Evolutionary conservation across 1,284 basidiomycete genomes (phyloP).

Genomic region (Athelia psychrophila): DNA sequence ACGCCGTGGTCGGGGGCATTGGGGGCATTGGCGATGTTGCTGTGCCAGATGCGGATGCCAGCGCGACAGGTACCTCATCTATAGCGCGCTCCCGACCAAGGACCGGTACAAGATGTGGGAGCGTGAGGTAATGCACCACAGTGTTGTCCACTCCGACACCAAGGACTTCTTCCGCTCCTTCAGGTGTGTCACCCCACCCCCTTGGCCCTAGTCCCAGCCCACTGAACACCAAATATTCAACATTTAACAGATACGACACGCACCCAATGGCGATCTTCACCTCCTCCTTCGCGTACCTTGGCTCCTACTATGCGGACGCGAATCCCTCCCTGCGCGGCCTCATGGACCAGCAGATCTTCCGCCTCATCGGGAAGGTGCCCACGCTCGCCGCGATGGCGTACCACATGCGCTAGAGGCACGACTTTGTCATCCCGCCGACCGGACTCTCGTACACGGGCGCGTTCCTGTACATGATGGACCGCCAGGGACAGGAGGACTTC

Average conservation of each 20-base stretch:
- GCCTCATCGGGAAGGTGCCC: slow-evolving; percentile 84
- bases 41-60: too few relatives aligned
- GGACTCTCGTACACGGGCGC: slow-evolving; percentile 82
- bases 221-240: too few relatives aligned
- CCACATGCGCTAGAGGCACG: slow-evolving; percentile 82
- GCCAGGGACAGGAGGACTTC: slow-evolving; percentile 71
- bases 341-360: slow-evolving; percentile 90
- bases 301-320: slow-evolving; percentile 81
- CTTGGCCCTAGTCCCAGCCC: too few relatives aligned
- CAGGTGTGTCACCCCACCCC: slow-evolving; percentile 48
- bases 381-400: slow-evolving; percentile 92
- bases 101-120: slow-evolving; percentile 63
- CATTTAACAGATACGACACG: slow-evolving; percentile 74
- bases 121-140: slow-evolving; percentile 76
- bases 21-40: too few relatives aligned
- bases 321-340: slow-evolving; percentile 77
- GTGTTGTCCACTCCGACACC: slow-evolving; percentile 74
- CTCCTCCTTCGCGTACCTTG: slow-evolving; percentile 80
- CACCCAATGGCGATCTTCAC: slow-evolving; percentile 89
- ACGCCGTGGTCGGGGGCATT: too few relatives aligned
- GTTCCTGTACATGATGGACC: slow-evolving; percentile 89
- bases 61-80: too few relatives aligned
- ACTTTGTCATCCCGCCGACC: slow-evolving; percentile 82
- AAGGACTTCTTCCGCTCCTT: slow-evolving; percentile 80
- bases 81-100: slow-evolving; percentile 75